Conservation (phyloP, 1,284 basidiomycete species). For the Ceratobasidium sp. region DNA sequence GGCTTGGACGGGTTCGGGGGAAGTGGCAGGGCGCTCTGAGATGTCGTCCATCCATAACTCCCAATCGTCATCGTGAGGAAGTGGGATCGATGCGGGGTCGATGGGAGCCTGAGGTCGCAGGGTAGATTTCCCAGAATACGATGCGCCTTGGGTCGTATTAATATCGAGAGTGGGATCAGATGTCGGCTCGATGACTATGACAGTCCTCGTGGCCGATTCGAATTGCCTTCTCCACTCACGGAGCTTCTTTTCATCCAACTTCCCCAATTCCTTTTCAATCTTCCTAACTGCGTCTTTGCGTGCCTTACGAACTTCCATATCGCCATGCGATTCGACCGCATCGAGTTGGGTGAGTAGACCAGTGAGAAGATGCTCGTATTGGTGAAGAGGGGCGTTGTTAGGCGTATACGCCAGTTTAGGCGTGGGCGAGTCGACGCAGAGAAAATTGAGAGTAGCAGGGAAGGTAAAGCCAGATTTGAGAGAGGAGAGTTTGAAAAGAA, state of each 20-base stretch:
- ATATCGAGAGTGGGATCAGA: no score
- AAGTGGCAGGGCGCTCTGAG: no score
- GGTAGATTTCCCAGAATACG: no score
- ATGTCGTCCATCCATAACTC: no score
- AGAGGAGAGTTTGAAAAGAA: constrained; percentile 38
- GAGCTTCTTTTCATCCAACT: constrained; percentile 62
- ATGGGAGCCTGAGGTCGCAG: no score
- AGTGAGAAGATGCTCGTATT: constrained; percentile 70
- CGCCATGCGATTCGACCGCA: constrained; percentile 73
- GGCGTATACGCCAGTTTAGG: constrained; percentile 63
- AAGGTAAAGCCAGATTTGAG: constrained; percentile 44
- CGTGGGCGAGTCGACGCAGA: not conserved
- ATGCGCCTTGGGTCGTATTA: no score
- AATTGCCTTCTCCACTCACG: constrained; percentile 53
- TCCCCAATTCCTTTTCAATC: constrained; percentile 72
- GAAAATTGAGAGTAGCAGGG: constrained; percentile 47
- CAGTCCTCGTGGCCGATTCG: no score
- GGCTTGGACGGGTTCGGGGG: no score
- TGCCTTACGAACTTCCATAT: constrained; percentile 66
- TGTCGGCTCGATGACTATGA: no score
- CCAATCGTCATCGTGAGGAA: no score
- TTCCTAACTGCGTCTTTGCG: constrained; percentile 69
- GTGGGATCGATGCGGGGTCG: no score
- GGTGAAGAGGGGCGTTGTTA: constrained; percentile 68
- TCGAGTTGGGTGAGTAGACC: constrained; percentile 74